Conservation (phyloP, 805 yeast genomes). For the Nakazawaea ishiwadae region DNA sequence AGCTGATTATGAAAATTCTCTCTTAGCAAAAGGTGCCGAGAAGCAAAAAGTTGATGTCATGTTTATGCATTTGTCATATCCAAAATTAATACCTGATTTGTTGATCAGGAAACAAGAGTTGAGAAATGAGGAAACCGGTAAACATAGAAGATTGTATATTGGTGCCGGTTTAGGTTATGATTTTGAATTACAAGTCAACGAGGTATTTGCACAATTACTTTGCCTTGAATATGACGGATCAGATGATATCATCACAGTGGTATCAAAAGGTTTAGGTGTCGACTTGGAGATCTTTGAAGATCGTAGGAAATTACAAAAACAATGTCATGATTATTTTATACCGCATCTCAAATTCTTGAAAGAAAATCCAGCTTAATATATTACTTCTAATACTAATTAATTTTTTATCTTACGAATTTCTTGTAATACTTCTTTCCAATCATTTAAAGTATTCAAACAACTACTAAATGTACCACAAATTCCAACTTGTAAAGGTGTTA, state of each 20-base stretch:
- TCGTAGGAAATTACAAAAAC: slow-evolving; percentile 19
- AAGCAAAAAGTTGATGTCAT: slow-evolving; percentile 21
- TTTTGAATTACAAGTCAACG: slow-evolving; percentile 36
- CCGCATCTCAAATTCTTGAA: slow-evolving; percentile 32
- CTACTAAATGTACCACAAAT: slow-evolving; percentile 28
- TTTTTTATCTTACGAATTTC: slow-evolving; percentile 12
- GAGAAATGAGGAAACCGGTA: slow-evolving; percentile 17
- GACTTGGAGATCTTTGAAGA: slow-evolving; percentile 24
- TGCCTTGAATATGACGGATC: slow-evolving; percentile 26
- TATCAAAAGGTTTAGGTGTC: slow-evolving; percentile 9
- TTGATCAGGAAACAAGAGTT: slow-evolving; percentile 22
- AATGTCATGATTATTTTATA: slow-evolving; percentile 27
- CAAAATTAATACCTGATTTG: slow-evolving; percentile 37
- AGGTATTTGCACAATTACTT: slow-evolving; percentile 30
- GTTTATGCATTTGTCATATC: slow-evolving; percentile 60
- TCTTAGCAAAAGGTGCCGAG: slow-evolving; percentile 16
- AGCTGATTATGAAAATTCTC: slow-evolving; percentile 21
- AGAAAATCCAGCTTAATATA: slow-evolving; percentile 19
- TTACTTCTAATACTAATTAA: neutral
- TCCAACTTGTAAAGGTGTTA: slow-evolving; percentile 27
- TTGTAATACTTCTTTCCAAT: slow-evolving; percentile 17
- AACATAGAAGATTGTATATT: slow-evolving; percentile 29
- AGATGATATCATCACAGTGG: slow-evolving; percentile 14
- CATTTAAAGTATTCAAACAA: slow-evolving; percentile 19
- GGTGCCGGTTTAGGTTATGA: slow-evolving; percentile 28